Conservation (phyloP, 1,284 basidiomycete species). For the Athelia sp. region DNA sequence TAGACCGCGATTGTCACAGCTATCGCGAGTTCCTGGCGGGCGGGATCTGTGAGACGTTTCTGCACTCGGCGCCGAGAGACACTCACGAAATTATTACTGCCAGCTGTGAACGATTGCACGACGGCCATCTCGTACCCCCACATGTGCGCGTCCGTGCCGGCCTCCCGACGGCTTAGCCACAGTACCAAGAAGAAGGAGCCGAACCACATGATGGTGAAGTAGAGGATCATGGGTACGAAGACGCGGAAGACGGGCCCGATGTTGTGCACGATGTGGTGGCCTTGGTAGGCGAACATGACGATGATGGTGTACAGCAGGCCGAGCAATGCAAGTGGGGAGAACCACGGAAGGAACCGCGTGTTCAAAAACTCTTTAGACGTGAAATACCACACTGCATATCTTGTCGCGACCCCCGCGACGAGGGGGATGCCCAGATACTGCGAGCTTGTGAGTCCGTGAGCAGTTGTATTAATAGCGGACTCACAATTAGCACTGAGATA, state of each 20-base stretch:
- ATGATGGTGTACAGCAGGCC: constrained; percentile 76
- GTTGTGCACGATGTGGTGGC: constrained; percentile 38
- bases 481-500: constrained; percentile 69
- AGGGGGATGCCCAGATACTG: constrained; percentile 71
- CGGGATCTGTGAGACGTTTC: too few species aligned
- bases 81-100: constrained; percentile 51
- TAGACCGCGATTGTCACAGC: constrained; percentile 80
- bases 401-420: constrained; percentile 64
- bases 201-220: constrained; percentile 79
- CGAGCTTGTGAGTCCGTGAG: not conserved
- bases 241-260: constrained; percentile 73
- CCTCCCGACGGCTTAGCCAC: constrained; percentile 31
- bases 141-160: not conserved
- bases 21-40: constrained; percentile 68
- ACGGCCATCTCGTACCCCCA: constrained; percentile 69
- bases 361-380: constrained; percentile 47
- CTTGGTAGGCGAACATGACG: constrained; percentile 73
- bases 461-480: not conserved
- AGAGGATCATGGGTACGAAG: constrained; percentile 75
- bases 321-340: constrained; percentile 69
- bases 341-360: constrained; percentile 58
- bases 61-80: not conserved
- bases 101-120: constrained; percentile 60
- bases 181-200: constrained; percentile 56
- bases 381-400: constrained; percentile 49